Percentiles rank a stretch among this genome's conserved stretches.
These are phyloP conservation scores for Crucibulum laeve DNA, from an alignment of 768 basidiomycete species.

Conservation along the genomic window DNA sequence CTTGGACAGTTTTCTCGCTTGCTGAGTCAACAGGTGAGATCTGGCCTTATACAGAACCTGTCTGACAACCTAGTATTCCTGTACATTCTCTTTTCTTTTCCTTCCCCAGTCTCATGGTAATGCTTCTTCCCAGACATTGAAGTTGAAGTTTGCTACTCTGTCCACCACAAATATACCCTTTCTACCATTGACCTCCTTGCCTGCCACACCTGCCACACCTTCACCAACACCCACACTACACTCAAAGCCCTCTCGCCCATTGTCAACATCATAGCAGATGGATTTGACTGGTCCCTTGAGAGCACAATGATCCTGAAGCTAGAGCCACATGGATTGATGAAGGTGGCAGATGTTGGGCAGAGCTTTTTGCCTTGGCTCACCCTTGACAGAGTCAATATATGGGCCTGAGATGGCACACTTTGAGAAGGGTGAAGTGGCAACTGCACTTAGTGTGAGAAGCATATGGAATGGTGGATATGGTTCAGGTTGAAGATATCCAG, in stretches of 20 bases:
- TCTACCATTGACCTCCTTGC: conserved; percentile 91
- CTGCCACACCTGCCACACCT: conserved; percentile 85
- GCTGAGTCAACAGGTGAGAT: conserved; percentile 69
- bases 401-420: conserved; percentile 43
- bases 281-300: conserved; percentile 68
- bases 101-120: background rate
- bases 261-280: conserved; percentile 86
- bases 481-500: conserved; percentile 33
- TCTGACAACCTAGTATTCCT: conserved; percentile 71
- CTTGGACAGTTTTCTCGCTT: conserved; percentile 88
- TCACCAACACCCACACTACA: conserved; percentile 86
- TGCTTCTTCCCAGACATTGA: conserved; percentile 59
- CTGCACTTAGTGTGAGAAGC: conserved; percentile 27
- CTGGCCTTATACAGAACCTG: conserved; percentile 88
- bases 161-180: conserved; percentile 85
- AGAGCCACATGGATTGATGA: conserved; percentile 18
- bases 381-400: conserved; percentile 13
- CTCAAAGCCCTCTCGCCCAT: conserved; percentile 82
- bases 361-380: conserved; percentile 21
- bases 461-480: conserved; percentile 25
- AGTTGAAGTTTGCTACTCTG: conserved; percentile 88
- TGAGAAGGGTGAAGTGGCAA: conserved; percentile 39
- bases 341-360: conserved; percentile 26
- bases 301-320: conserved; percentile 18
- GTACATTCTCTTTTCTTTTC: conserved; percentile 30